phyloP scores from a whole-genome alignment of 768 basidiomycete species.

The Plicaturopsis crispa region DNA sequence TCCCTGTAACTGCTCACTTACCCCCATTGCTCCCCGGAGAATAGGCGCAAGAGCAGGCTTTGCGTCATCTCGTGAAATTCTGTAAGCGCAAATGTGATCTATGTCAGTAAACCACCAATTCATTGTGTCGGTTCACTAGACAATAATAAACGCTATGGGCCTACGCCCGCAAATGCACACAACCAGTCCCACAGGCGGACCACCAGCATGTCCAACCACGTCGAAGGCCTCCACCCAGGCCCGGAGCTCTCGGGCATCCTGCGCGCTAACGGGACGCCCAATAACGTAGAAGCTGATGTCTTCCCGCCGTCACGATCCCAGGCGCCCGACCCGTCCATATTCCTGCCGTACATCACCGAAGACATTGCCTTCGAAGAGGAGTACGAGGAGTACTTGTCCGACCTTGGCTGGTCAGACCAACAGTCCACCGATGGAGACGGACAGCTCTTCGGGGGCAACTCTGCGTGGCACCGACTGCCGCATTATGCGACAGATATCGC shows the following conservation, averaged over 20 bases:
- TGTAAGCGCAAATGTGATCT: constrained; percentile 44
- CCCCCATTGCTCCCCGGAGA: no score
- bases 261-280: constrained; percentile 68
- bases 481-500: constrained; percentile 73
- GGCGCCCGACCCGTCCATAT: constrained; percentile 74
- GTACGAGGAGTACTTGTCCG: constrained; percentile 94
- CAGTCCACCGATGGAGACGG: constrained; percentile 32
- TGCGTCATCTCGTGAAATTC: constrained; percentile 91
- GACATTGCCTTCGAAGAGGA: constrained; percentile 94
- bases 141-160: constrained; percentile 85
- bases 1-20: no score
- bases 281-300: constrained; percentile 78
- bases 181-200: constrained; percentile 69
- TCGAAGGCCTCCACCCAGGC: constrained; percentile 71
- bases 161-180: constrained; percentile 38
- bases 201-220: constrained; percentile 75
- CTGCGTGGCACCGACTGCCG: constrained; percentile 82
- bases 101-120: constrained; percentile 6
- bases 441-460: constrained; percentile 29
- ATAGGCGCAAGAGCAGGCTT: constrained; percentile 93
- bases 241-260: constrained; percentile 70
- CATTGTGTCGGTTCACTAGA: constrained; percentile 35
- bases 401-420: constrained; percentile 69
- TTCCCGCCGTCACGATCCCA: constrained; percentile 92
- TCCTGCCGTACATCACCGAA: constrained; percentile 88